Base-by-base conservation (phyloP, 2,329 filamentous ascomycete genomes). In the Iodosphaeria phyllophila region DNA sequence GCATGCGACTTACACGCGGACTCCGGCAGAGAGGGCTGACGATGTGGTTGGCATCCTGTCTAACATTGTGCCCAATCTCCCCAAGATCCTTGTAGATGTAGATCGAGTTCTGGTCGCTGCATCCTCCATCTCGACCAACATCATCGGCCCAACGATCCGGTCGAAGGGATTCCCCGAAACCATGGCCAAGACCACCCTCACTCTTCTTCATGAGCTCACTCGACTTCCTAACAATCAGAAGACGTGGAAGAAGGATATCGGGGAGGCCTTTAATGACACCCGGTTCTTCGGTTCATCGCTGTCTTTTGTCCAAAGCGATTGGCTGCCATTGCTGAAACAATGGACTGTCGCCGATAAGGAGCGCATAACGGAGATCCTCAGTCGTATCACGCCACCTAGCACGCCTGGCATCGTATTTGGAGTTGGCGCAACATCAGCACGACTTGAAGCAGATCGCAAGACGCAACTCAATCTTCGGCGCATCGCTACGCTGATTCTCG, bases 331-430 rank as follows among this genome's bases (percentile, higher is more conserved):
- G 9, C 51, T 98, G 13, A 73, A 70, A 19, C 82, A 92, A 44
- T 92, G 84, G 78, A 64, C 71, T 4, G 53, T 84, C 9, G 68
- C 68, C 10, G 89, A 98, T 47, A 93, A 92, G 50, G 84, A 93
- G 28, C 71, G 78, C 23, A 64, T 98, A 51, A 58, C 73, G 0
- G 89, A 98, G 32, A 56, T 93, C 4, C 51, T 95, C 6, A 60
- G 66, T 18, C 74, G 82, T 12, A 65, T 98, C 32, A 73, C 73
- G 5, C 67, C 84, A 4, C 89, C 89, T 5, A 82, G 84, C 2
- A 86, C 84, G 9, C 89, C 91, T 0, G 89, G 89, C 6, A 91
- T 98, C 37, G 86, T 98, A 44, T 98, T 98, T 41, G 89, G 89
- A n/a, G 89, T 98, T 1, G 91, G 91, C 8, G 89, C 89, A 5